phyloP scores from a whole-genome alignment of 139 green algal species.

The Closterium sp. region DNA sequence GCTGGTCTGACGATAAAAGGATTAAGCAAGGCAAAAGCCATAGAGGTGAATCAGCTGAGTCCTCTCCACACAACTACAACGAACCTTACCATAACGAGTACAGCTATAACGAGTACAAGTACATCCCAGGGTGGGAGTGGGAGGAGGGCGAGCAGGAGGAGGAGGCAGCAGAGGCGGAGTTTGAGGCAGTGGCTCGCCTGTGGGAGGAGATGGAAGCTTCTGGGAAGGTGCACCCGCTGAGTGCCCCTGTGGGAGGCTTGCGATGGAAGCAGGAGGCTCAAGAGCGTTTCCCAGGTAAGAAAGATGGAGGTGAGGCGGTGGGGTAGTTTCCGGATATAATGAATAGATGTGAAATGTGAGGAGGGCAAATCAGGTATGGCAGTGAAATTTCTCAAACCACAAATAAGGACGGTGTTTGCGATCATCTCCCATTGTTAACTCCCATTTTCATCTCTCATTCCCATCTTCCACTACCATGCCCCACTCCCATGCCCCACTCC shows the following conservation, averaged over 20 bases:
- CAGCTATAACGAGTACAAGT: background rate
- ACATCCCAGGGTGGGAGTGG: background rate
- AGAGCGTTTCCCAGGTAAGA: background rate
- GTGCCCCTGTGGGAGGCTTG: background rate
- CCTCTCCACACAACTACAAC: background rate
- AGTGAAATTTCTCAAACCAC: no score
- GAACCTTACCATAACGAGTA: background rate
- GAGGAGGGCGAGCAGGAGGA: background rate
- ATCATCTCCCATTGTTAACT: no score
- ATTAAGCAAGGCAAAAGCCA: background rate
- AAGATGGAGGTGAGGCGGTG: no score
- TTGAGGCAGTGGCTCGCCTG: background rate
- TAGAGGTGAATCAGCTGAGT: background rate
- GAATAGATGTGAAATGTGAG: no score
- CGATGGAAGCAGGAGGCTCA: background rate
- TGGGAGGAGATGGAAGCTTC: background rate
- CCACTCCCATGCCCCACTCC: no score
- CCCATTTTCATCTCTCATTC: no score
- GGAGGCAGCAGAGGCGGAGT: background rate
- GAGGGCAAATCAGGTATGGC: no score
- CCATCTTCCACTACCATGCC: no score
- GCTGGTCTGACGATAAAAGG: background rate
- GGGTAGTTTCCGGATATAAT: no score
- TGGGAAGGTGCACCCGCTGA: background rate
- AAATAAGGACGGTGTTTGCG: no score